Base-by-base conservation (phyloP, 1,284 basidiomycete species). In the Fistulinella cinereoalba region DNA sequence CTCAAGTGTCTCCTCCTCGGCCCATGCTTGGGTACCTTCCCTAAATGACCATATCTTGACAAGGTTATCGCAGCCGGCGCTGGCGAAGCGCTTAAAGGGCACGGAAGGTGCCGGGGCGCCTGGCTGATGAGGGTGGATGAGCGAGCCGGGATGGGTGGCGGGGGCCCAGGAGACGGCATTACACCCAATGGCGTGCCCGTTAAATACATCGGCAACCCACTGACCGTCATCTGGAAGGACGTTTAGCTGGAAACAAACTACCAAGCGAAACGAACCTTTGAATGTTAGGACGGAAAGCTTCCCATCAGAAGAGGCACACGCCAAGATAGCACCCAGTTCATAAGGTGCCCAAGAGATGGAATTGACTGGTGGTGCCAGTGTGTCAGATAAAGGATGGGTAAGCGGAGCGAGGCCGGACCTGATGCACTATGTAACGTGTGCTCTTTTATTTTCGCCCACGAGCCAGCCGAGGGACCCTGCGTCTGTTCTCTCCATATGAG, bases 141-240 rank as follows among this genome's bases (percentile, higher is more conserved):
- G 83, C 6, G 89, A 89, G 38, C 89, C 90, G 3, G 92, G 90
- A 39, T 86, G 78, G 29, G 83, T 81, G n/a, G 93, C 92, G 1
- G 96, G 96, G 0, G 94, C 93, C 97, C 96, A 99, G 6, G 94
- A 96, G 43, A 99, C 88, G 41, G 95, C 92, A 63, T 98, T 98
- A 70, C 93, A 97, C 37, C 95, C 95, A 44, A 96, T 95, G 1
- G 92, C 90, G 65, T 99, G 96, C 0, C 91, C 97, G 39, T 91
- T 87, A 73, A 98, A 97, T 56, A 97, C 90, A 57, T 93, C 92
- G 1, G 92, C 92, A 50, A 88, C 91, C 85, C 94, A 97, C 47
- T 95, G 93, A 41, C 96, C 95, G 63, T 98, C 96, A 63, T 96
- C 94, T 96, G 60, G 10, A 32, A 22, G n/a, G 15, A 10, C 36